Percentiles rank a stretch among this genome's conserved stretches.
These are phyloP conservation scores for Falciphora oryzae DNA, from an alignment of 2,329 filamentous ascomycete genomes.

Conservation along the genomic window DNA sequence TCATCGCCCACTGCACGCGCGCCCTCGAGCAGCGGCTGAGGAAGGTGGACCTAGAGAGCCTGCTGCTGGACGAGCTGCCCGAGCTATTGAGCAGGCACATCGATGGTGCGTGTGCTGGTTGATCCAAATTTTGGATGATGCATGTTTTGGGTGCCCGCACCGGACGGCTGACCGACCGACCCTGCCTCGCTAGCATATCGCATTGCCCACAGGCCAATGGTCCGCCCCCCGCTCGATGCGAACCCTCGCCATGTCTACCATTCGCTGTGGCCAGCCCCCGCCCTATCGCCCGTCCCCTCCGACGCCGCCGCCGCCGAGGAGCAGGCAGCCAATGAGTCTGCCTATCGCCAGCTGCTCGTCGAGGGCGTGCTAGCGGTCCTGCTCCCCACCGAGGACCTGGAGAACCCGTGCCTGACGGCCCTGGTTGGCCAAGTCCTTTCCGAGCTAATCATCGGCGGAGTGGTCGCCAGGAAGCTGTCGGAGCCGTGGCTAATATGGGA, in stretches of 20 bases:
- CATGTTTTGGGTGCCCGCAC: neutral
- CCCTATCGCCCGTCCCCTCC: slow-evolving; percentile 69
- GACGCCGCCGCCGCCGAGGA: slow-evolving; percentile 37
- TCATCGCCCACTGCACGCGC: slow-evolving; percentile 87
- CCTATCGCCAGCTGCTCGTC: slow-evolving; percentile 84
- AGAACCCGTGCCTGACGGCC: slow-evolving; percentile 78
- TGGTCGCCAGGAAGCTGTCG: slow-evolving; percentile 71
- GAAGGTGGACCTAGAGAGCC: slow-evolving; percentile 72
- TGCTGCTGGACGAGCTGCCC: slow-evolving; percentile 84
- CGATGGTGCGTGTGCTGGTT: slow-evolving; percentile 46
- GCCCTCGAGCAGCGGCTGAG: slow-evolving; percentile 81
- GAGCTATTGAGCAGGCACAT: slow-evolving; percentile 76
- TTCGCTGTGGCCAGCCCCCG: slow-evolving; percentile 72
- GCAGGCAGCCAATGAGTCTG: slow-evolving; percentile 71
- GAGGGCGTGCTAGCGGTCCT: slow-evolving; percentile 76
- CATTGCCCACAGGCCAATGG: slow-evolving; percentile 53
- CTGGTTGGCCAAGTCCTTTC: slow-evolving; percentile 84
- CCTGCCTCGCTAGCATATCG: slow-evolving; percentile 57
- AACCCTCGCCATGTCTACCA: slow-evolving; percentile 72
- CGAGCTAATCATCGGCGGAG: slow-evolving; percentile 81
- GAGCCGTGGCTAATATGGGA: slow-evolving; percentile 91
- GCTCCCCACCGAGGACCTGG: slow-evolving; percentile 85
- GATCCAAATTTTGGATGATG: neutral
- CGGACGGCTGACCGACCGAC: slow-evolving; percentile 14
- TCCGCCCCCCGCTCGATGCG: slow-evolving; percentile 53